Percentiles rank a stretch among this genome's conserved stretches.
Conservation (phyloP, 1,284 basidiomycete species). For the Irpex sp. region DNA sequence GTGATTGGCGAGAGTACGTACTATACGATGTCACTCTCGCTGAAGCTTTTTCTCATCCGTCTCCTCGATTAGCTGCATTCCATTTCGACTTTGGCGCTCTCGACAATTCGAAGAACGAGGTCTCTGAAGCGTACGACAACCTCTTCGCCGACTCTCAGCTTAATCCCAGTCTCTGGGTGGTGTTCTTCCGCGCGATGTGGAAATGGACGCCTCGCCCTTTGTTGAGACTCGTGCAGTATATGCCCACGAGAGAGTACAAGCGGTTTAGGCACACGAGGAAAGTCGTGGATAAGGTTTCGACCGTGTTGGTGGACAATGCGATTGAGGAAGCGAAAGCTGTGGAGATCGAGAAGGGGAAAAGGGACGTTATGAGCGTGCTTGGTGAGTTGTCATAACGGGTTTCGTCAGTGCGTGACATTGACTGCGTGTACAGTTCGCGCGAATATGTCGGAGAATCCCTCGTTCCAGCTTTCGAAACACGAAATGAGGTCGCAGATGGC, state of each 20-base stretch:
- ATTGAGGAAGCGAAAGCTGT: constrained; percentile 4
- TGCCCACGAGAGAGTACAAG: constrained; percentile 23
- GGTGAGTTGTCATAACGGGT: not conserved
- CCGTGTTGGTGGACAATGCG: constrained; percentile 2
- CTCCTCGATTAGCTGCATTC: constrained; percentile 16
- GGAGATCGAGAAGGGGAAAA: constrained; percentile 13
- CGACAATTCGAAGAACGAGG: constrained; percentile 21
- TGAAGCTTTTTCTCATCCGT: not conserved
- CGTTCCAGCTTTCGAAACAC: constrained; percentile 17
- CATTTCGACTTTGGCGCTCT: constrained; percentile 27
- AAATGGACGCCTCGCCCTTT: constrained; percentile 20
- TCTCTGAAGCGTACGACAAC: constrained; percentile 24
- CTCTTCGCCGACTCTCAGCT: constrained; percentile 18
- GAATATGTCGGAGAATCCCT: constrained; percentile 21
- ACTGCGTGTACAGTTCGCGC: constrained; percentile 16
- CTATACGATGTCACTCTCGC: not conserved
- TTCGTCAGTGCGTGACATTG: not conserved
- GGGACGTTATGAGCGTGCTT: constrained; percentile 29
- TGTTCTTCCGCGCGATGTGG: not conserved
- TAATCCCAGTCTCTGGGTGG: not conserved
- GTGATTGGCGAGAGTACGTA: constrained; percentile 10
- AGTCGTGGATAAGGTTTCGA: constrained; percentile 16
- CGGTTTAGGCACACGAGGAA: constrained; percentile 22
- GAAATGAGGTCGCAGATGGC: constrained; percentile 11
- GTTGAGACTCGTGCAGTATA: constrained; percentile 21